Base-by-base conservation (phyloP, 495 filamentous ascomycete species). In the Penicillium angulare region DNA sequence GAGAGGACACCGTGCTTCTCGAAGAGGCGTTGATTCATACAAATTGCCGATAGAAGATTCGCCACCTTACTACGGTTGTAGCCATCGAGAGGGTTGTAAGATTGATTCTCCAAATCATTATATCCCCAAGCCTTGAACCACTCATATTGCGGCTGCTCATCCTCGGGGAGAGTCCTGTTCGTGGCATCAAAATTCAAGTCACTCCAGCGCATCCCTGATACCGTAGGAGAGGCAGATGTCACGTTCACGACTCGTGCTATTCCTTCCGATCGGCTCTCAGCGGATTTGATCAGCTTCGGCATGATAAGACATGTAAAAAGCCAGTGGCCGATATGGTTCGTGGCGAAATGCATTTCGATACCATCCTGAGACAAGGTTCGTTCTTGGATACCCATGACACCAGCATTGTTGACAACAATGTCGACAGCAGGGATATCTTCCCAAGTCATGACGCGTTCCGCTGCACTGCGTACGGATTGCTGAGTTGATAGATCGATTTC, bases 211-310 rank as follows among this genome's bases (percentile, higher is more conserved):
- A 75, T 66, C 12, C 23, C 40, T 0, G 43, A 52, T 2, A 63
- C 3, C 0, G 16, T 18, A 4, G 73, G 69, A 1, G 65, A 65
- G 0, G 43, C 60, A 9, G 65, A 73, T n/a, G 53, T 66, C 15
- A 79, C 62, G 50, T 79, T 79, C 39, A 80, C 57, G 7, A 79
- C 56, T 1, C 75, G 53, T 2, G 70, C 71, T 16, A 57, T 47
- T 13, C 73, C 72, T 33, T 64, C 66, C 7, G 69, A 56, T 9
- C 53, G 66, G 3, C 33, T 45, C 33, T 71, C 47, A 7, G 72
- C 65, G 16, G 72, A 69, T 26, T 60, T 62, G 53, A 74, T 48
- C 10, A 80, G 43, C 49, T 74, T 74, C 0, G 73, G 68, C 70
- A 74, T 73, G 35, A 76, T 41, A 29, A 67, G 40, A 31, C 54